Base-by-base conservation (phyloP, 768 basidiomycete species). In the Psilocybe tampanensis region DNA sequence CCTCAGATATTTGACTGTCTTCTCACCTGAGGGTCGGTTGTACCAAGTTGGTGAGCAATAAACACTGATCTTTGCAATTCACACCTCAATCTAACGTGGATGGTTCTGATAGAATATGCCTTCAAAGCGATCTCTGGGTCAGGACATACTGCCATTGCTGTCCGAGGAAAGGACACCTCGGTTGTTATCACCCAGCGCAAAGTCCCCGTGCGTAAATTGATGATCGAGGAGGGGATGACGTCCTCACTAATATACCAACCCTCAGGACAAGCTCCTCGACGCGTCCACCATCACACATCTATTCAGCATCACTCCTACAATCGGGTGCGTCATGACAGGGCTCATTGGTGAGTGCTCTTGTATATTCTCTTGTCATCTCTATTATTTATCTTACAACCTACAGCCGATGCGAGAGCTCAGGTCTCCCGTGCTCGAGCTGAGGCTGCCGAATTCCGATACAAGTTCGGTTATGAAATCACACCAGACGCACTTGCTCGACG, bases 81-180 rank as follows among this genome's bases (percentile, higher is more conserved):
- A 47, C 44, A 44, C 51, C 43, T 50, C 33, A 19, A 55, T 49
- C 58, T 55, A 51, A 64, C 57, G 60, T 58, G 53, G 54, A 59
- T 32, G 52, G 50, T 12, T 59, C 15, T 34, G 4, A 39, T 66
- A 98, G 95, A 98, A 78, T 98, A 98, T 81, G 96, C 97, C 23
- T 98, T 98, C 88, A 99, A 98, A 75, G 97, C 97, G 47, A 98
- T 98, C 72, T 94, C 95, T 60, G 94, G 94, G 54, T 94, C 95
- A 1, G 96, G 95, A 1, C 94, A 98, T 68, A 98, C 97, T 1
- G 86, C 96, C 1, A 83, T 99, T 49, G 84, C 95, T 17, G 90
- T 98, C 44, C 80, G 96, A 66, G 97, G 97, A 17, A 92, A 92
- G 72, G 95, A 98, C 65, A 96, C 95, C 5, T 82, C 90, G 4